These are phyloP conservation scores for Schoenoplectus triqueter DNA, from an alignment of 202 grass and related monocot species.

Conservation along the genomic window DNA sequence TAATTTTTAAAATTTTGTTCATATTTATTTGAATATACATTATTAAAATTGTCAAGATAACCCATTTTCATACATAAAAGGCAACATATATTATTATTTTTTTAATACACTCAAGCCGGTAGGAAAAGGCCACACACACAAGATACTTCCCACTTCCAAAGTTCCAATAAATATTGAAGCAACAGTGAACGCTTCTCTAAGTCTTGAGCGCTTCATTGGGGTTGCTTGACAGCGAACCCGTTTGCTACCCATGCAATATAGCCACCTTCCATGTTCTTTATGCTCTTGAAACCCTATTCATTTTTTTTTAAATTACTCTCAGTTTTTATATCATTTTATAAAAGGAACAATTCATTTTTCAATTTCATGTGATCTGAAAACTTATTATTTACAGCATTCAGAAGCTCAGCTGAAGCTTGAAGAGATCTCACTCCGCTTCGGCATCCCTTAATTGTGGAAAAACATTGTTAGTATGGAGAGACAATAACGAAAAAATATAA, in stretches of 20 bases:
- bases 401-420: conserved; percentile 55
- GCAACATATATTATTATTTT: background rate
- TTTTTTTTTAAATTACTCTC: background rate
- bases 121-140: background rate
- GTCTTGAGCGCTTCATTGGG: background rate
- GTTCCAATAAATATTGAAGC: background rate
- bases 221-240: conserved; percentile 45
- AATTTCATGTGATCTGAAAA: too few relatives aligned
- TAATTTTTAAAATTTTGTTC: too few relatives aligned
- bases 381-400: conserved; percentile 42
- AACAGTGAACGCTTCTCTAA: background rate
- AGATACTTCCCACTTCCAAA: background rate
- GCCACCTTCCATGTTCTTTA: conserved; percentile 78
- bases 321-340: background rate
- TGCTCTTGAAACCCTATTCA: conserved; percentile 56
- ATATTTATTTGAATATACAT: too few relatives aligned
- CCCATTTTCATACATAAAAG: background rate
- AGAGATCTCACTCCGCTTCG: conserved; percentile 73
- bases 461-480: background rate
- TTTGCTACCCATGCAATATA: conserved; percentile 58
- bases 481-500: background rate
- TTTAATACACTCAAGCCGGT: background rate
- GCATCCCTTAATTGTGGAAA: conserved; percentile 49
- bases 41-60: too few relatives aligned
- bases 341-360: background rate